These are phyloP conservation scores for Saccharomycodes ludwigii DNA, from an alignment of 805 yeast genomes.

Conservation along the genomic window DNA sequence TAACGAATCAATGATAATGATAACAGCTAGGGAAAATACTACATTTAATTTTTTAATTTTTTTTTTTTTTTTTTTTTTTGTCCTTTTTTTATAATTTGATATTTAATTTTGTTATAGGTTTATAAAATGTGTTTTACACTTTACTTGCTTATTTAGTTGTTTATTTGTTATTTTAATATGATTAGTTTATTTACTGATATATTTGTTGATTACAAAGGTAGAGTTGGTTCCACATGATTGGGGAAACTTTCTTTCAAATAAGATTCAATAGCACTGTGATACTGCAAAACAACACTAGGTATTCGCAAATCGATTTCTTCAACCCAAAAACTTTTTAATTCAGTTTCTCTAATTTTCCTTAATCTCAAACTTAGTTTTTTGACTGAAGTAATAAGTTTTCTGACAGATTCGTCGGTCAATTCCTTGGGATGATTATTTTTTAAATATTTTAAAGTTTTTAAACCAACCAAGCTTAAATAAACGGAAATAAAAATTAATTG, in stretches of 20 bases:
- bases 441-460: constrained; percentile 6
- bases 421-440: constrained; percentile 1
- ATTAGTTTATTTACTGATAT: neutral
- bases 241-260: constrained; percentile 12
- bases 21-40: neutral
- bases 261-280: constrained; percentile 14
- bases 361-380: constrained; percentile 13
- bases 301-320: constrained; percentile 17
- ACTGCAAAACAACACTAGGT: constrained; percentile 16
- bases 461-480: constrained; percentile 9
- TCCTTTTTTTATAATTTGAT: neutral
- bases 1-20: too few species aligned
- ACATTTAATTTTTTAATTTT: neutral
- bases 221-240: constrained; percentile 4
- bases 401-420: constrained; percentile 3
- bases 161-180: too few species aligned
- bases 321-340: constrained; percentile 17
- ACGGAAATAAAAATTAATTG: constrained; percentile 13
- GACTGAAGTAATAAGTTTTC: constrained; percentile 9
- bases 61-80: neutral
- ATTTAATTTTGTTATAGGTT: constrained; percentile 1
- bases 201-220: constrained; percentile 1
- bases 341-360: constrained; percentile 14
- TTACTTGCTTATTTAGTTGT: neutral
- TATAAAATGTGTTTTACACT: neutral